Percentiles rank a stretch among this genome's conserved stretches.
phyloP scores from a whole-genome alignment of 1,284 basidiomycete genomes.

The Apiotrichum akiyoshidainum region DNA sequence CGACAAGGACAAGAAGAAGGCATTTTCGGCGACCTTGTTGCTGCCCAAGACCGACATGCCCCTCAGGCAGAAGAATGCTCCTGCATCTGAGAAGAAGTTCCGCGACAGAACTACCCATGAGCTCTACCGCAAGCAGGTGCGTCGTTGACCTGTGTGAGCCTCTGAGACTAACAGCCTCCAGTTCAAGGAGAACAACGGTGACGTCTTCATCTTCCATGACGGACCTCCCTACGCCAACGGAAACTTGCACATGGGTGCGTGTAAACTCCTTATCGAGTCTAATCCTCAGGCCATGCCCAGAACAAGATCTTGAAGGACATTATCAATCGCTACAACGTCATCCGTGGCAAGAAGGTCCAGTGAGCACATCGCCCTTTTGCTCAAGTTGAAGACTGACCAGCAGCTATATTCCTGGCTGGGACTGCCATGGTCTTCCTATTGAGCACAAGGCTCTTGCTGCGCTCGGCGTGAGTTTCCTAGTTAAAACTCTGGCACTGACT shows the following conservation, averaged over 20 bases:
- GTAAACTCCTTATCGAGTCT: not conserved
- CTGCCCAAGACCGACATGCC: conserved; percentile 83
- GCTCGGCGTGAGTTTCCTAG: conserved; percentile 63
- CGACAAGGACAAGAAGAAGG: conserved; percentile 34
- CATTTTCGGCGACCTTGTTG: conserved; percentile 67
- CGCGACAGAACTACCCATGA: conserved; percentile 66
- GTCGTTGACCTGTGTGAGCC: conserved; percentile 43
- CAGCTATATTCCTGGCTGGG: conserved; percentile 95
- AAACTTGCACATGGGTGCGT: conserved; percentile 83
- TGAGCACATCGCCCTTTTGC: conserved; percentile 50
- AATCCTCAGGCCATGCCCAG: conserved; percentile 77
- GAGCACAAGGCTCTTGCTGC: conserved; percentile 84
- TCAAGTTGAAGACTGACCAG: not conserved
- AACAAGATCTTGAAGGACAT: conserved; percentile 98
- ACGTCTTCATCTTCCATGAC: conserved; percentile 82
- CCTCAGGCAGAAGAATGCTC: conserved; percentile 66
- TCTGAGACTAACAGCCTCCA: conserved; percentile 39
- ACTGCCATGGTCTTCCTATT: conserved; percentile 96
- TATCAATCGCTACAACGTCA: conserved; percentile 83
- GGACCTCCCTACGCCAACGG: conserved; percentile 99
- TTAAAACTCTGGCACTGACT: too few relatives aligned
- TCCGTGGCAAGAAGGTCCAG: conserved; percentile 76
- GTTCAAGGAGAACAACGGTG: conserved; percentile 59
- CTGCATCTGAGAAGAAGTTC: conserved; percentile 60
- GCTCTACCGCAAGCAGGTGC: conserved; percentile 81